phyloP scores from a whole-genome alignment of 768 basidiomycete species.

The Nidularia sp. region DNA sequence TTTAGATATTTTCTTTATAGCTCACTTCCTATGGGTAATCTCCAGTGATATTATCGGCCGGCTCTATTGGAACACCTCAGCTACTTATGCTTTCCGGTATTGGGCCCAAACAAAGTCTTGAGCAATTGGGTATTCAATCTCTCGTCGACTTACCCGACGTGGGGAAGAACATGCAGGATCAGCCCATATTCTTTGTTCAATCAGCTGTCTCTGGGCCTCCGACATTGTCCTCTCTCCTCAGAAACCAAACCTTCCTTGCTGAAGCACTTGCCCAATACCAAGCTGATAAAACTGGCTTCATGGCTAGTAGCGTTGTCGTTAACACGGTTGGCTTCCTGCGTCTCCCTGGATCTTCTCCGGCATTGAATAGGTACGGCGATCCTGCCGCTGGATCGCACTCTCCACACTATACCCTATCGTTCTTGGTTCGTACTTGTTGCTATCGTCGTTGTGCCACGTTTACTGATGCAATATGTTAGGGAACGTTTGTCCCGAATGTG shows the following conservation, averaged over 20 bases:
- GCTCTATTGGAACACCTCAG: slow-evolving; percentile 8
- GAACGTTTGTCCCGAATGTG: neutral
- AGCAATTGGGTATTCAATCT: slow-evolving; percentile 13
- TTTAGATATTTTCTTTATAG: neutral
- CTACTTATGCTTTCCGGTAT: slow-evolving; percentile 12
- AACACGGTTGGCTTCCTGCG: slow-evolving; percentile 16
- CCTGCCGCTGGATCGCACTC: slow-evolving; percentile 14
- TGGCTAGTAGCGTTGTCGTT: slow-evolving; percentile 1
- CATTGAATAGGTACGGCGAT: slow-evolving; percentile 8
- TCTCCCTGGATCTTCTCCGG: slow-evolving; percentile 5
- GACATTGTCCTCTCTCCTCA: neutral
- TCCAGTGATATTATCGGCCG: slow-evolving; percentile 6
- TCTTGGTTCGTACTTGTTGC: neutral
- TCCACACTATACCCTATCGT: slow-evolving; percentile 15
- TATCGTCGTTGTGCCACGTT: neutral
- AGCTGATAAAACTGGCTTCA: slow-evolving; percentile 8
- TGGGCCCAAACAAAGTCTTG: slow-evolving; percentile 7
- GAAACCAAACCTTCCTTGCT: slow-evolving; percentile 2
- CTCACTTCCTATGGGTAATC: slow-evolving; percentile 4
- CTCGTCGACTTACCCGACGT: slow-evolving; percentile 21
- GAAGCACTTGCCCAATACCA: slow-evolving; percentile 9
- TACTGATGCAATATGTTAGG: neutral
- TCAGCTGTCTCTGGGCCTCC: slow-evolving; percentile 9
- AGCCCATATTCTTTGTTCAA: slow-evolving; percentile 7
- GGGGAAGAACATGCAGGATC: slow-evolving; percentile 23